Conservation (phyloP, 73 alveolate species). For the Effrenium voratum region DNA sequence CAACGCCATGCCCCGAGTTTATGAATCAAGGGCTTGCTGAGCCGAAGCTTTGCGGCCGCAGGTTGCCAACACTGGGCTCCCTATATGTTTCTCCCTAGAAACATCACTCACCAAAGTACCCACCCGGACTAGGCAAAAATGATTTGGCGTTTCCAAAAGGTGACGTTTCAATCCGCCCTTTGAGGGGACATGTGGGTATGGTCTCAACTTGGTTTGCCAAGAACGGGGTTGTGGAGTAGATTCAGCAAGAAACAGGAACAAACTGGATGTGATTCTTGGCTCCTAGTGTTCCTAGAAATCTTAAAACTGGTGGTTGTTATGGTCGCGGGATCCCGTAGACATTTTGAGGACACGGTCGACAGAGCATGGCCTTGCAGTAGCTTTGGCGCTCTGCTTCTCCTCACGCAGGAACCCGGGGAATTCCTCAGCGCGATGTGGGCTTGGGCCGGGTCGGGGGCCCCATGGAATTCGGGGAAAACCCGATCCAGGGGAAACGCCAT, state of each 20-base stretch:
- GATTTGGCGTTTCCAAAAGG: too few relatives aligned
- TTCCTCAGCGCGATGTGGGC: constrained; percentile 40
- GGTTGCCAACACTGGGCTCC: neutral
- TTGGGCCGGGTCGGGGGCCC: too few relatives aligned
- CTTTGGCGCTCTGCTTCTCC: constrained; percentile 83
- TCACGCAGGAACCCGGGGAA: constrained; percentile 70
- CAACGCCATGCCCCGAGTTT: neutral
- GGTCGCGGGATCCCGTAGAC: too few relatives aligned
- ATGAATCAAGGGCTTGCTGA: neutral
- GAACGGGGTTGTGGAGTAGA: too few relatives aligned
- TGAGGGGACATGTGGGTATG: too few relatives aligned
- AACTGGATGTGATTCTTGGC: neutral
- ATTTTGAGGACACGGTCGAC: too few relatives aligned
- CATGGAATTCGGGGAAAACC: too few relatives aligned
- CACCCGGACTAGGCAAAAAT: neutral
- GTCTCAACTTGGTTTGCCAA: too few relatives aligned
- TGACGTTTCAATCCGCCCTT: too few relatives aligned
- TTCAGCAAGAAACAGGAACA: neutral
- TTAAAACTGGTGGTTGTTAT: neutral
- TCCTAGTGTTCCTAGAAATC: neutral
- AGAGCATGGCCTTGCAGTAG: constrained; percentile 51
- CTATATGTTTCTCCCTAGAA: neutral
- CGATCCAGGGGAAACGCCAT: too few relatives aligned
- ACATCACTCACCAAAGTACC: neutral
- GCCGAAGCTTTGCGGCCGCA: neutral